These are phyloP conservation scores for Vairimorpha necatrix DNA, from an alignment of 371 early-diverging fungal genomes.

Conservation along the genomic window DNA sequence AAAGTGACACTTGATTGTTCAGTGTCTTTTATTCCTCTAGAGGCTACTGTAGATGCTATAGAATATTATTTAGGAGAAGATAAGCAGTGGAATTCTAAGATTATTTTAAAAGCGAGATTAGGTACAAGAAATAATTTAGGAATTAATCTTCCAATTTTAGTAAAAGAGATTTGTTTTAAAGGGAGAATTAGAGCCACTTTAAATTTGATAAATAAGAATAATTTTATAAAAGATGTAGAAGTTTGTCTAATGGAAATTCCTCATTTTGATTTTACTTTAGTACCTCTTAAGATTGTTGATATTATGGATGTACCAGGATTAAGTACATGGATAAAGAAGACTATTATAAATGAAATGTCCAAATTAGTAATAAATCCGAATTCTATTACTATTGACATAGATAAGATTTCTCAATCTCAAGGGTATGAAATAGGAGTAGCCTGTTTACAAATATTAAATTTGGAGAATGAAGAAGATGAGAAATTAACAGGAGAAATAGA, in stretches of 20 bases:
- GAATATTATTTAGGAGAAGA: conserved; percentile 44
- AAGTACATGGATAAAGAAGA: conserved; percentile 63
- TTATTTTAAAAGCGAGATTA: conserved; percentile 78
- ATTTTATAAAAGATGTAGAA: conserved; percentile 76
- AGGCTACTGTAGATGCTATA: conserved; percentile 64
- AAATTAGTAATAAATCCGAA: conserved; percentile 61
- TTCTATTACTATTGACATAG: conserved; percentile 57
- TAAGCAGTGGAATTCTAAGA: conserved; percentile 78
- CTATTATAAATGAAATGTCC: conserved; percentile 49
- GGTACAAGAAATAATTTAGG: conserved; percentile 72
- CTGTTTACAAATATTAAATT: conserved; percentile 48
- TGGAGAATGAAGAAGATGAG: conserved; percentile 40
- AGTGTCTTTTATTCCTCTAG: conserved; percentile 59
- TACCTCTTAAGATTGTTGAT: conserved; percentile 75
- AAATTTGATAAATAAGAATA: conserved; percentile 72
- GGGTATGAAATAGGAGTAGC: conserved; percentile 62
- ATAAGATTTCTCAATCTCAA: conserved; percentile 48
- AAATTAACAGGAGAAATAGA: conserved; percentile 36
- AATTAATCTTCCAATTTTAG: conserved; percentile 78
- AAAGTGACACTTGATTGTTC: conserved; percentile 67
- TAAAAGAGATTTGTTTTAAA: conserved; percentile 79
- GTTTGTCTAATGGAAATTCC: conserved; percentile 80
- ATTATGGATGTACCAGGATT: conserved; percentile 70
- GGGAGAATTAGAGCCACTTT: conserved; percentile 71
- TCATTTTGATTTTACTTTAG: conserved; percentile 77